These are phyloP conservation scores for Podila clonocystis DNA, from an alignment of 192 early-diverging fungal species.

Conservation along the genomic window DNA sequence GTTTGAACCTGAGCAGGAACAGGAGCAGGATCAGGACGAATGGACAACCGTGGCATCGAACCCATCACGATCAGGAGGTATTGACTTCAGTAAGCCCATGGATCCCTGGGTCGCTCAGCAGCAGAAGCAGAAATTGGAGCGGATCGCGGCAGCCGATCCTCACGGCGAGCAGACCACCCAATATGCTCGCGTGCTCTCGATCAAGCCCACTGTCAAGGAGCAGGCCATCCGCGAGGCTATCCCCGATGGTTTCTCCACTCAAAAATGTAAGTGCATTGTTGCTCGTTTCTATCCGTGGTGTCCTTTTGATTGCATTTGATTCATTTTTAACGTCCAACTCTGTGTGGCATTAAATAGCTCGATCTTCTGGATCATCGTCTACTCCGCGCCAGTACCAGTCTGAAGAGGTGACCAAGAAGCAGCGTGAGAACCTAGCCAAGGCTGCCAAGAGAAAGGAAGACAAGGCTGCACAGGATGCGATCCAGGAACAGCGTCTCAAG, in stretches of 20 bases:
- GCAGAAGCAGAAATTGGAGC: slow-evolving; percentile 28
- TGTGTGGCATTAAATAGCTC: slow-evolving; percentile 10
- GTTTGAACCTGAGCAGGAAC: neutral
- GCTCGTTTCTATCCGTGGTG: neutral
- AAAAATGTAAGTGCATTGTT: slow-evolving; percentile 28
- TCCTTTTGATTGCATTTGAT: neutral
- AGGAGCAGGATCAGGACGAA: slow-evolving; percentile 30
- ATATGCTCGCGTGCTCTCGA: slow-evolving; percentile 43
- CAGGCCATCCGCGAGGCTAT: slow-evolving; percentile 34
- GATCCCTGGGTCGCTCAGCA: slow-evolving; percentile 50
- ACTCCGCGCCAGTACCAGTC: slow-evolving; percentile 20
- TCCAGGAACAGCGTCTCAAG: slow-evolving; percentile 65
- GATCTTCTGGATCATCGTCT: slow-evolving; percentile 16
- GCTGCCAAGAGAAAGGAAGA: slow-evolving; percentile 66
- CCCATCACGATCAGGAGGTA: slow-evolving; percentile 29
- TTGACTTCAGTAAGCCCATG: slow-evolving; percentile 49
- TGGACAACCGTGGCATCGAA: slow-evolving; percentile 41
- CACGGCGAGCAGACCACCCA: slow-evolving; percentile 37
- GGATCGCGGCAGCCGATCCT: slow-evolving; percentile 34
- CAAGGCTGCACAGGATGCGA: slow-evolving; percentile 53
- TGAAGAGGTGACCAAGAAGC: slow-evolving; percentile 66
- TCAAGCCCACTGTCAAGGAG: slow-evolving; percentile 45
- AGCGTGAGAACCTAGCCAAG: slow-evolving; percentile 67
- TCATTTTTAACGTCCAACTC: neutral
- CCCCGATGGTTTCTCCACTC: slow-evolving; percentile 40